These are phyloP conservation scores for Cladobotryum mycophilum DNA, from an alignment of 2,329 filamentous ascomycete genomes.

Conservation along the genomic window DNA sequence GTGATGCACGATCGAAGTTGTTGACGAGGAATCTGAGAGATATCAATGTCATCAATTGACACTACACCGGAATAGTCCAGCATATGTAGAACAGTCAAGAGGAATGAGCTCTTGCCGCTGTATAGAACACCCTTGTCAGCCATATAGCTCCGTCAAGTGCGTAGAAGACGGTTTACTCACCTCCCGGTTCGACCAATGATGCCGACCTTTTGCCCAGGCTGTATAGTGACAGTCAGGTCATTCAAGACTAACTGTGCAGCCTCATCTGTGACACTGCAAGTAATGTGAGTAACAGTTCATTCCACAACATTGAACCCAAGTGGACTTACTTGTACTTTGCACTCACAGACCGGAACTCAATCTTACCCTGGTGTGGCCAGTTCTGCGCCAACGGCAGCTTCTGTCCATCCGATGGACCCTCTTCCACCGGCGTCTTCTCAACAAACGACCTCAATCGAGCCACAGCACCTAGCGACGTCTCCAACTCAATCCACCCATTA, in stretches of 20 bases:
- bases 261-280: neutral
- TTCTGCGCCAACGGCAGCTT: neutral
- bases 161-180: neutral
- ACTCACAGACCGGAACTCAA: conserved; percentile 13
- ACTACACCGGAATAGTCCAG: conserved; percentile 19
- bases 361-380: conserved; percentile 13
- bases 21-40: conserved; percentile 17
- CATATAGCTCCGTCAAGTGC: conserved; percentile 17
- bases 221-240: conserved; percentile 11
- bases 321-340: conserved; percentile 13
- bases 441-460: conserved; percentile 7
- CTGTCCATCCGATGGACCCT: neutral
- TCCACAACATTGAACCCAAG: neutral
- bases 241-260: conserved; percentile 4
- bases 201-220: conserved; percentile 16
- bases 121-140: conserved; percentile 14
- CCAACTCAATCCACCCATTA: conserved; percentile 9
- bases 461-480: conserved; percentile 19
- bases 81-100: conserved; percentile 5
- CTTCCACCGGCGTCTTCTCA: neutral
- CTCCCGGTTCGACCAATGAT: conserved; percentile 18
- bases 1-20: conserved; percentile 24
- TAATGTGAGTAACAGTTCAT: neutral
- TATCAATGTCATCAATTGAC: conserved; percentile 23
- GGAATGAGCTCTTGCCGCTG: conserved; percentile 20